Base-by-base conservation (phyloP, 1,284 basidiomycete genomes). In the Ganoderma boninense region DNA sequence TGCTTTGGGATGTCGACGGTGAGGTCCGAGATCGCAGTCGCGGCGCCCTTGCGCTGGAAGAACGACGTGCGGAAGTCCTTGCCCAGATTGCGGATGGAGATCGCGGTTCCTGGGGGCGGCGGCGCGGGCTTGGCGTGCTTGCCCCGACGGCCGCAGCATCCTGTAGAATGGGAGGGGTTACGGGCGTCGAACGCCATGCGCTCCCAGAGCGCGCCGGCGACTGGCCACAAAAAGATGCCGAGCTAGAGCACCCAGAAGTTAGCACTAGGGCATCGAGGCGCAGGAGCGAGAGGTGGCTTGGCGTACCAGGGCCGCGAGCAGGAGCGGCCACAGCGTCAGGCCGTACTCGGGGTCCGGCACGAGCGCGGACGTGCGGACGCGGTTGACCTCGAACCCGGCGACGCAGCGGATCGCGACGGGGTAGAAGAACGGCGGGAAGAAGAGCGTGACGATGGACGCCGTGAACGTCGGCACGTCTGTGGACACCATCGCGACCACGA, bases 381-480 rank as follows among this genome's bases (percentile, higher is more conserved):
- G 82, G 66, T 89, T 80, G 61, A 86, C 85, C 79, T 95, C 93
- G 74, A 86, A 95, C 10, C 91, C 90, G 67, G 87, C 87, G 5
- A 94, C 86, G 1, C 87, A 87, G 57, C 90, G 85, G 32, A 90
- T 87, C n/a, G 89, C 88, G 74, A 93, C 94, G n/a, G 93, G 85
- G 74, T 92, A 94, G 79, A 89, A 94, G 16, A 87, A 87, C 0
- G 93, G 90, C 0, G 93, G 94, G 77, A 95, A 93, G 49, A 95
- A 79, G 63, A 95, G 76, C 0, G 90, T 87, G 75, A 92, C 90
- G 42, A 94, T 82, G 66, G 88, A 87, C 8, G 87, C 88, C 1
- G 81, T 83, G 2, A 80, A 84, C 8, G 85, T 87, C 79, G 1
- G 87, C 84, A 29, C 77, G 73, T 32, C 82, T 80, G 69, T 49